Base-by-base conservation (phyloP, 2,329 filamentous ascomycete species). In the Botrytis cinerea region DNA sequence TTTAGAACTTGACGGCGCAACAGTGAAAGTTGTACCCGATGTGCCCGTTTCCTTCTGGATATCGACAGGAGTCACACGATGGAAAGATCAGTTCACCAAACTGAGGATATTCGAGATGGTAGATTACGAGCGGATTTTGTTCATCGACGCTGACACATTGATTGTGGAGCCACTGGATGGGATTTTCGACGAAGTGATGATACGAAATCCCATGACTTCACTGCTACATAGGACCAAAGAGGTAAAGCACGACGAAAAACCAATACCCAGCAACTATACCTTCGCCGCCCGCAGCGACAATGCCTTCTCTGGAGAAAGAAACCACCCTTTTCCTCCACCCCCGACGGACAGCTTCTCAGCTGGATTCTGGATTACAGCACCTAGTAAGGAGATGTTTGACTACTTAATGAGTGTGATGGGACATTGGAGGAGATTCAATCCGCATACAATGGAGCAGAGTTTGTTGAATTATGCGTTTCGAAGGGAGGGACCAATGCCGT, bases 21-120 rank as follows among this genome's bases (percentile, higher is more conserved):
- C 76, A 2, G 81, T 85, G 38, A 76, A 82, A 35, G 80, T 81
- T 70, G 80, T 83, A 9, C 78, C 82, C 20, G 81, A 82, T 62
- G 78, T 84, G 1, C 73, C 78, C 4, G 57, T 80, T 4, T 76
- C 78, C 4, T 79, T 78, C 71, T 84, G 82, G 82, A 79, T 84
- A 32, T 79, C 79, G 45, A 81, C 82, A 0, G 81, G 81, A 9
- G 79, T 82, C 9, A 77, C 79, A 3, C 79, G 83, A 59, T 85
- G 83, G 82, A 81, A 82, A 51, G 83, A 85, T 73, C 80, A 82
- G 73, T 83, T 85, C 76, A 82, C 81, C 35, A 85, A 85, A 77
- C 80, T 86, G 25, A 81, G 83, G 18, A 75, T 85, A 9, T 82
- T 84, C 61, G 79, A 84, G 72, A 79, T 83, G 79, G 82, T 80